A percentile compares a stretch with the other conserved stretches of the same genome.
Conservation (phyloP, 2,329 filamentous ascomycete species). For the Diaporthe amygdali region DNA sequence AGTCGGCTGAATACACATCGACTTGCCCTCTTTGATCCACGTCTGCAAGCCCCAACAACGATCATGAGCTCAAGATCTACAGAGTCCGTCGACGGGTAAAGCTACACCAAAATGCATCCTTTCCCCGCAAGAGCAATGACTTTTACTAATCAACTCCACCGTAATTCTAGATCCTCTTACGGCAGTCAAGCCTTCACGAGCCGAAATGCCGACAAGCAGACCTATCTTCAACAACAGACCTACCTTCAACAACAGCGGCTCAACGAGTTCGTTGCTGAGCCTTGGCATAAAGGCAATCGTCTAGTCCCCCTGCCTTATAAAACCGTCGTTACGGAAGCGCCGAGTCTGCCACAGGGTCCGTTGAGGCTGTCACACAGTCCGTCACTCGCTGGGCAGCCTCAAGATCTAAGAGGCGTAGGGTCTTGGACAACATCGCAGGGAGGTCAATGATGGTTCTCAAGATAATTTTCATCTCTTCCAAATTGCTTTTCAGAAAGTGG, state of each 20-base stretch:
- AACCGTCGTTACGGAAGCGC: background rate
- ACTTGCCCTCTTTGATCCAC: background rate
- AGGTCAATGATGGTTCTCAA: background rate
- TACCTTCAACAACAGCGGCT: constrained; percentile 5
- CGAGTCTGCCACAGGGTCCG: too few relatives aligned
- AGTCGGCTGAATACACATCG: too few relatives aligned
- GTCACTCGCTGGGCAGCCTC: too few relatives aligned
- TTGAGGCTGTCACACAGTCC: too few relatives aligned
- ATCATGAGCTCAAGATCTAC: background rate
- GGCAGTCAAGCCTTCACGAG: background rate
- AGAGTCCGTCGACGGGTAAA: background rate
- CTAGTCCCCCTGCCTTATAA: background rate
- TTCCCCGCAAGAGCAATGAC: accelerated
- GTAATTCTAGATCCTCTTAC: background rate
- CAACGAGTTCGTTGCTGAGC: background rate
- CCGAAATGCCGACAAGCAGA: background rate
- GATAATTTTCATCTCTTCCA: background rate
- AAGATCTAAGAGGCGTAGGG: background rate
- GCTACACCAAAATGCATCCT: background rate
- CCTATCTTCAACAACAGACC: background rate
- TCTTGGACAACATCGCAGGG: background rate
- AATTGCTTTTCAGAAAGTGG: too few relatives aligned
- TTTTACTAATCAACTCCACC: background rate
- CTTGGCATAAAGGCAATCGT: background rate
- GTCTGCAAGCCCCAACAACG: too few relatives aligned